Base-by-base conservation (phyloP, 176 grass and related monocot species). In the Lolium rigidum region DNA sequence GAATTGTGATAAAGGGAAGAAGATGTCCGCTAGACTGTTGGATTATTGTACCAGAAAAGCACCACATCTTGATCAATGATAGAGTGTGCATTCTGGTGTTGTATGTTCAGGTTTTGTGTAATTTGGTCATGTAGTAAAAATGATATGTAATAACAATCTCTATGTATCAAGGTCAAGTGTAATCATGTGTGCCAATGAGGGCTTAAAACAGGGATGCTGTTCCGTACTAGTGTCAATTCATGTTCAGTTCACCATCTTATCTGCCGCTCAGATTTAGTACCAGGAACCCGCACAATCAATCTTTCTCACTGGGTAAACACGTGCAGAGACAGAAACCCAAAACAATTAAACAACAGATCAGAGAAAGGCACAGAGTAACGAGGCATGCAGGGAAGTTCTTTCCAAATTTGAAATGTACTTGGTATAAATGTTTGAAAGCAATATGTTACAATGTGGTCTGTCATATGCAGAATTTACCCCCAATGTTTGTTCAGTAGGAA, bases 391-490 rank as follows among this genome's bases (percentile, higher is more conserved):
- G 50, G 59, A 63, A 87, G 35, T 74, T 83, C 15, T 84, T 70
- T 81, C 11, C 77, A 77, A 39, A 52, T 84, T 88, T 28, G 4
- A 77, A 86, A 84, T 76, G 82, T 76, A 80, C 31, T 62, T 70
- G 43, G 39, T 74, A 84, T 78, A 69, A 81, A 77, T 87, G 77
- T 76, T 55, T 85, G 59, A 74, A 80, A 84, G 5, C 82, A 84
- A 24, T 87, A 31, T 80, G 74, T 62, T 26, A 75, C 48, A 76
- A 81, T 87, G 77, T 3, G 81, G 85, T 84, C 49, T 76, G 50
- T 81, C 81, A 26, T 83, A 31, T 58, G 81, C 80, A 87, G 80
- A 87, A 90, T 87, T 90, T 87, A 80, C 66, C 14, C 18, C 17
- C 43, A 47, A 66, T 25, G 6, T 20, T 31, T 63, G 28, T 22